Percentiles rank a stretch among this genome's conserved stretches.
Conservation (phyloP, 306 rosid genomes). For the Arachis stenosperma region DNA sequence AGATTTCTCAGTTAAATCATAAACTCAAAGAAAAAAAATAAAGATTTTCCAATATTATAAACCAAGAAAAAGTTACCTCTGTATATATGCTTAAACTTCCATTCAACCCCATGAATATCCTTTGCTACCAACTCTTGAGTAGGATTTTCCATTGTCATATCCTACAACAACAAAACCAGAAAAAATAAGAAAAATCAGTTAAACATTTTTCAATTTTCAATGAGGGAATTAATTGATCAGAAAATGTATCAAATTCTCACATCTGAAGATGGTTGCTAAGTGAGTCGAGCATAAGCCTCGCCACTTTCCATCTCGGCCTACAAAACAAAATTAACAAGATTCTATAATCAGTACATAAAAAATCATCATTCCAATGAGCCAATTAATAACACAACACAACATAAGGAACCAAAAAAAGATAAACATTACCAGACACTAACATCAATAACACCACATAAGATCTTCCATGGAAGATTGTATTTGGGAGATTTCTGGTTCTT, state of each 20-base stretch:
- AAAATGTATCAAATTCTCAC: slow-evolving; percentile 42
- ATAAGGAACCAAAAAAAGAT: slow-evolving; percentile 32
- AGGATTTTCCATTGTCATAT: slow-evolving; percentile 79
- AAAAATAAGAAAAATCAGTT: background rate
- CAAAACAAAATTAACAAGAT: slow-evolving; percentile 36
- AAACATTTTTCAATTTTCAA: slow-evolving; percentile 9
- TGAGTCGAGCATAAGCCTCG: slow-evolving; percentile 84
- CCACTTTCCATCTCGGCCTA: slow-evolving; percentile 88
- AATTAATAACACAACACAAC: slow-evolving; percentile 15
- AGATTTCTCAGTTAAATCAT: too few species aligned
- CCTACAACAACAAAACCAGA: slow-evolving; percentile 48
- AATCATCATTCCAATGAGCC: slow-evolving; percentile 7
- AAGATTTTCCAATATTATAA: too few species aligned
- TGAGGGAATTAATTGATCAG: background rate
- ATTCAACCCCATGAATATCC: too few species aligned
- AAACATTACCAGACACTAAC: slow-evolving; percentile 61
- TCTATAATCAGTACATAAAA: background rate
- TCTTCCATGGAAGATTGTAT: slow-evolving; percentile 73
- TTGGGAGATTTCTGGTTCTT: slow-evolving; percentile 59
- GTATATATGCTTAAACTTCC: too few species aligned
- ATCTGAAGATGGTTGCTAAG: slow-evolving; percentile 72
- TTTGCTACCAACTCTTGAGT: slow-evolving; percentile 56
- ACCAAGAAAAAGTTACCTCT: too few species aligned
- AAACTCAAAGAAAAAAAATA: too few species aligned
- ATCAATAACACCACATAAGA: slow-evolving; percentile 71